These are phyloP conservation scores for Microcera coccophila DNA, from an alignment of 2,329 filamentous ascomycete species.

Conservation along the genomic window DNA sequence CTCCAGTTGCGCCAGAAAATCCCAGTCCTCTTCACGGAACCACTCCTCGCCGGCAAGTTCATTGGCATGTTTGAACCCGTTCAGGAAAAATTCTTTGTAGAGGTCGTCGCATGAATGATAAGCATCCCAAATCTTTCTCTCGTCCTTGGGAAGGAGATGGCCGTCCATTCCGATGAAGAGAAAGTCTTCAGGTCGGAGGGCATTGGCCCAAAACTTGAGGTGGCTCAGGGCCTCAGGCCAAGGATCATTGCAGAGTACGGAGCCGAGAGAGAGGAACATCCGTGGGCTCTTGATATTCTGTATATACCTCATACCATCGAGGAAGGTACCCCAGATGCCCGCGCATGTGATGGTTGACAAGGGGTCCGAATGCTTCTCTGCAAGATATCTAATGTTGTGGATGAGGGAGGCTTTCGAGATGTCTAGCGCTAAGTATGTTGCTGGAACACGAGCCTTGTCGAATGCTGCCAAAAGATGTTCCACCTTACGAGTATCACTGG, in stretches of 20 bases:
- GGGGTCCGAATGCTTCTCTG: constrained; percentile 24
- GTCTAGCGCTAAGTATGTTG: constrained; percentile 39
- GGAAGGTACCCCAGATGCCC: constrained; percentile 40
- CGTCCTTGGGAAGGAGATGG: constrained; percentile 31
- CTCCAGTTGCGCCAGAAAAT: constrained; percentile 36
- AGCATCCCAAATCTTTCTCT: constrained; percentile 38
- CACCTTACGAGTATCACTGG: constrained; percentile 40
- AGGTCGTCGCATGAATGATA: constrained; percentile 38
- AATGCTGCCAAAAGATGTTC: constrained; percentile 36
- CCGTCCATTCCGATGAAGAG: constrained; percentile 42
- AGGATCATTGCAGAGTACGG: constrained; percentile 41
- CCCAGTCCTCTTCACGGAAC: constrained; percentile 38
- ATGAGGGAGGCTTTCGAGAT: constrained; percentile 36
- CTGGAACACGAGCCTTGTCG: constrained; percentile 26
- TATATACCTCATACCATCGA: constrained; percentile 33
- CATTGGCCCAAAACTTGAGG: constrained; percentile 35
- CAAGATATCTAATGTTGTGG: constrained; percentile 33
- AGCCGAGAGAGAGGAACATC: constrained; percentile 40
- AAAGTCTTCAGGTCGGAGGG: constrained; percentile 33
- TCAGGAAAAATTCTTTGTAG: constrained; percentile 36
- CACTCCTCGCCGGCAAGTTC: constrained; percentile 31
- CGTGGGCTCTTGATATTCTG: constrained; percentile 29
- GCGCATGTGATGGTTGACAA: constrained; percentile 31
- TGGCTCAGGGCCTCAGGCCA: constrained; percentile 34
- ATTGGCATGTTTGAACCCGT: constrained; percentile 39